Percentiles rank a stretch among this genome's conserved stretches.
Evolutionary conservation across 139 green algal genomes (phyloP).

Genomic region (Tetraselmis striata): DNA sequence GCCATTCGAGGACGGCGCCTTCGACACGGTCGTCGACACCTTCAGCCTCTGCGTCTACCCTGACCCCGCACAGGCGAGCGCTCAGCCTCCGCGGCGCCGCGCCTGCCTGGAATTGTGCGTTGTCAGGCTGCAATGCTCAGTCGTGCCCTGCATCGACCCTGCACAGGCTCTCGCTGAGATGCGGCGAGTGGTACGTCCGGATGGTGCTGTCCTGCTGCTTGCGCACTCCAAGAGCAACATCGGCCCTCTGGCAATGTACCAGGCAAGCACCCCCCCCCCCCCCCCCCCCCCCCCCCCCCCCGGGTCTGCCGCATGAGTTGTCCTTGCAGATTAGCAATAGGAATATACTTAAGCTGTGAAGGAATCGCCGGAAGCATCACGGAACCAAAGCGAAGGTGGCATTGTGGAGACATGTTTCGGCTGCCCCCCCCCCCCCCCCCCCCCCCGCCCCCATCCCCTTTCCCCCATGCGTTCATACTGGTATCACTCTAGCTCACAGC

Average conservation of each 20-base stretch:
- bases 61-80: slow-evolving; percentile 38
- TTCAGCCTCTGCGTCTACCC: slow-evolving; percentile 66
- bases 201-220: slow-evolving; percentile 45
- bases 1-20: slow-evolving; percentile 35
- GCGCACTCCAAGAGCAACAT: slow-evolving; percentile 51
- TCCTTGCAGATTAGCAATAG: neutral
- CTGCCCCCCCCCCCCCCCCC: too few relatives aligned
- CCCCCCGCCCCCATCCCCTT: neutral
- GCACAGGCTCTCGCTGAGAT: slow-evolving; percentile 26
- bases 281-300: too few relatives aligned
- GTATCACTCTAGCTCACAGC: too few relatives aligned
- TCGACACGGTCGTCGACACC: slow-evolving; percentile 59
- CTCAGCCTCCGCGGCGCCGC: too few relatives aligned
- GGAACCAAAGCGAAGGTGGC: too few relatives aligned
- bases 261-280: slow-evolving; percentile 28
- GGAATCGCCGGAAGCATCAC: too few relatives aligned
- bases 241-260: slow-evolving; percentile 45
- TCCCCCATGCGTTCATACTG: too few relatives aligned
- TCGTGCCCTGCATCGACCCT: too few relatives aligned
- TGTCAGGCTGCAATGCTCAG: too few relatives aligned
- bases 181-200: slow-evolving; percentile 44
- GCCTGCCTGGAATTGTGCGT: too few relatives aligned
- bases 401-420: too few relatives aligned
- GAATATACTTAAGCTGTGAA: neutral
- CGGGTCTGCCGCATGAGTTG: too few relatives aligned